Evolutionary conservation across 2,329 filamentous ascomycete genomes (phyloP).

Genomic region (Calcarisporium arbuscula): DNA sequence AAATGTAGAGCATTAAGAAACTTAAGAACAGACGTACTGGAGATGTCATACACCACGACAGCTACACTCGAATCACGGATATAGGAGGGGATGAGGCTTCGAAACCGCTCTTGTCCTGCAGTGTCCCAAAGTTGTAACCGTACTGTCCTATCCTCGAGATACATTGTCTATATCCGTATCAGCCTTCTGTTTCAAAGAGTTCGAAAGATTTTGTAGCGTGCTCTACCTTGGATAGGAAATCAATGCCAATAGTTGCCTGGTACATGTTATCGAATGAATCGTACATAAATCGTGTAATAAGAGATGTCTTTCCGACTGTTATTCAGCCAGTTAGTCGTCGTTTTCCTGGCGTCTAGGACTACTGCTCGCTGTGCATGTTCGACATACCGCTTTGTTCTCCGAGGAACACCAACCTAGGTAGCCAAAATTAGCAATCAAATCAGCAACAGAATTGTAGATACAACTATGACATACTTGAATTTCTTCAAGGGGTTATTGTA

Average conservation of each 20-base stretch:
- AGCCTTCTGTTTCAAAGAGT: too few species aligned
- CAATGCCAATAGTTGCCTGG: slow-evolving; percentile 98
- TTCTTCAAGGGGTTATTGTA: slow-evolving; percentile 99
- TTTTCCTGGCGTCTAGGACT: neutral
- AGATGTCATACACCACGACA: slow-evolving; percentile 98
- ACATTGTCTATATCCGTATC: slow-evolving; percentile 67
- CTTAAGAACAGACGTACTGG: slow-evolving; percentile 47
- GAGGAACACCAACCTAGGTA: slow-evolving; percentile 82
- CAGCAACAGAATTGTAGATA: slow-evolving; percentile 3
- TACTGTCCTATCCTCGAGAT: slow-evolving; percentile 96
- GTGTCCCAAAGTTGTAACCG: slow-evolving; percentile 98
- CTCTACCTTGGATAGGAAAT: slow-evolving; percentile 91
- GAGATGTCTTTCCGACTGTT: slow-evolving; percentile 92
- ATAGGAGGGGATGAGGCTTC: slow-evolving; percentile 94
- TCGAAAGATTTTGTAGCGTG: neutral
- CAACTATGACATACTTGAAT: slow-evolving; percentile 69
- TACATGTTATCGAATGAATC: slow-evolving; percentile 99
- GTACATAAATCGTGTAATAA: slow-evolving; percentile 99
- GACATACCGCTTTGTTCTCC: slow-evolving; percentile 94
- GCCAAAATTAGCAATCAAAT: slow-evolving; percentile 1
- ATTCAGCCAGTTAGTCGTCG: slow-evolving; percentile 18
- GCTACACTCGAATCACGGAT: slow-evolving; percentile 97
- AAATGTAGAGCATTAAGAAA: slow-evolving; percentile 3
- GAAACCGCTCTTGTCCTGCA: slow-evolving; percentile 93
- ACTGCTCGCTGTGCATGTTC: slow-evolving; percentile 1